Evolutionary conservation across 2,329 filamentous ascomycete genomes (phyloP), one percentile per base, ranked within the genome.

Genomic region (Colletotrichum siamense): DNA sequence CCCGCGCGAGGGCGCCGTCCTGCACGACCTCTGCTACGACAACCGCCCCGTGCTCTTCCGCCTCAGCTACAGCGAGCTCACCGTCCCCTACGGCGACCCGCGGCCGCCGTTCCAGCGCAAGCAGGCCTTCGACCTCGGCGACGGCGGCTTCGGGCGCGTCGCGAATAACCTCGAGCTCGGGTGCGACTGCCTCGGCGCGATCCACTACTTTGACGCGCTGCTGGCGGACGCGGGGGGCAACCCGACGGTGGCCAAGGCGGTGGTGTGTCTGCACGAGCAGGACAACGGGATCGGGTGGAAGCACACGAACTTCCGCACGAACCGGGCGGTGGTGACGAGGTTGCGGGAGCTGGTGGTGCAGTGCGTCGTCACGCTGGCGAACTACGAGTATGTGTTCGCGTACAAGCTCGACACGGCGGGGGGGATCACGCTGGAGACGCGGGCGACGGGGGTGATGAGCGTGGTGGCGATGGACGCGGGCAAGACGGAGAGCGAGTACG

Each of bases 211-310:
- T 75, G 91, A 93, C 79, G 88, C 88, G 0, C 84, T 91, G 13
- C 85, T 92, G 16, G 86, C 90, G 0, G 87, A 87, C 0, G 82
- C 89, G 0, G 86, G 91, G 34, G 93, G 93, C 0, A 86, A 88
- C 2, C 87, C 91, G 0, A 85, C 84, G 18, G 82, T 86, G 3
- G 86, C 89, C 13, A 89, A 89, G 63, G 92, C 92, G 67, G 92
- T 92, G 3, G 86, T 94, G 52, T 95, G 93, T 77, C 85, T 94
- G 3, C 93, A 95, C 80, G 93, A 95, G 83, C 90, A 94, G 80
- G 94, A 95, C 80, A 90, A 91, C 77, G 94, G 93, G 3, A 93
- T 95, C 64, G 87, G 90, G 26, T 94, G 92, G 92, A 95, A 95
- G 81, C 93, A 95, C 84, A 90, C 92, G 26, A 94, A 95, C 83